A percentile compares a stretch with the other conserved stretches of the same genome.
Evolutionary conservation across 768 basidiomycete species (phyloP).

Genomic region (Phylloporus sp.): DNA sequence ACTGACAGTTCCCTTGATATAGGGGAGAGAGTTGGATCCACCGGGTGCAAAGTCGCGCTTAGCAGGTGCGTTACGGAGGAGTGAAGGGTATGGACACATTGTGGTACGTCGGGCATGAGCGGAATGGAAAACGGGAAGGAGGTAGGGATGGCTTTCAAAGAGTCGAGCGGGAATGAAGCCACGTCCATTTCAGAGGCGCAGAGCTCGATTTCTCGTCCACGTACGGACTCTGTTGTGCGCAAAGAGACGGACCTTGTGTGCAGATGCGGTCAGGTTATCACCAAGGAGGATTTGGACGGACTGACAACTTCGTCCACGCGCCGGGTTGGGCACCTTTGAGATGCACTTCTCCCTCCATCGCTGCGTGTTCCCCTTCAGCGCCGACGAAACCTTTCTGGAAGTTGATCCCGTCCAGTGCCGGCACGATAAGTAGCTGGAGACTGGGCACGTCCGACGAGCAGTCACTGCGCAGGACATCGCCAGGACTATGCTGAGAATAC

Average conservation of each 20-base stretch:
- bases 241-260: conserved; percentile 54
- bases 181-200: conserved; percentile 52
- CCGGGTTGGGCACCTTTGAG: conserved; percentile 62
- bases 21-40: conserved; percentile 33
- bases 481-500: conserved; percentile 49
- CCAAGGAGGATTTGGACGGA: conserved; percentile 20
- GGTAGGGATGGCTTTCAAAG: conserved; percentile 45
- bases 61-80: conserved; percentile 71
- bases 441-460: conserved; percentile 17
- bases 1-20: conserved; percentile 57
- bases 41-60: conserved; percentile 58
- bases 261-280: conserved; percentile 11
- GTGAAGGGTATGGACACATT: conserved; percentile 71
- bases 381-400: conserved; percentile 88
- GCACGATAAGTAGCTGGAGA: conserved; percentile 72
- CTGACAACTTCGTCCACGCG: conserved; percentile 69
- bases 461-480: conserved; percentile 18
- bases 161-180: conserved; percentile 38
- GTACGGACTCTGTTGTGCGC: conserved; percentile 61
- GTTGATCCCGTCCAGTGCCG: conserved; percentile 60
- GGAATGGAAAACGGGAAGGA: conserved; percentile 80
- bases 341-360: conserved; percentile 84
- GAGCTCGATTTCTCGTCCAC: conserved; percentile 62
- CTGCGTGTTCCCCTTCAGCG: conserved; percentile 74
- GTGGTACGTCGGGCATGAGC: conserved; percentile 72